Percentiles rank a stretch among this genome's conserved stretches.
Evolutionary conservation across 2,329 filamentous ascomycete species (phyloP).

Genomic region (Arthrobotrys entomopaga): DNA sequence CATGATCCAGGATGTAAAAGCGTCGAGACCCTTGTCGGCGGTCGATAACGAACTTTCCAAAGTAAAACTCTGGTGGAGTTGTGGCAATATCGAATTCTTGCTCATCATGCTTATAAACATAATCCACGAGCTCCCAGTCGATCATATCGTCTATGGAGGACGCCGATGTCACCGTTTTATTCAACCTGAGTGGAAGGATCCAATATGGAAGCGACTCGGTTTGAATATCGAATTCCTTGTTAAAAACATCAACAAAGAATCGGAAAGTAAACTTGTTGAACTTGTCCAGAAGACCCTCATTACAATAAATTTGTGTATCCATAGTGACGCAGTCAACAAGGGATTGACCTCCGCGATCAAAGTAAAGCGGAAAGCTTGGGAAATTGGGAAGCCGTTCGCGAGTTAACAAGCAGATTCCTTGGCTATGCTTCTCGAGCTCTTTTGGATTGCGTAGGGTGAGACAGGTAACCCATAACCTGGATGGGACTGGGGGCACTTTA

Average conservation of each 20-base stretch:
- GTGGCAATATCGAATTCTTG: constrained; percentile 63
- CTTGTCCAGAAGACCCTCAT: constrained; percentile 64
- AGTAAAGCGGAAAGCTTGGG: constrained; percentile 76
- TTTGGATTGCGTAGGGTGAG: constrained; percentile 70
- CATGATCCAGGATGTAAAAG: constrained; percentile 68
- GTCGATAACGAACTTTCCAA: constrained; percentile 69
- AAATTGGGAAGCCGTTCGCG: constrained; percentile 72
- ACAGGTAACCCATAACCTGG: constrained; percentile 39
- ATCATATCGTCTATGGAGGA: constrained; percentile 62
- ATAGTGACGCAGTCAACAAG: constrained; percentile 67
- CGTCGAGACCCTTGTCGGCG: constrained; percentile 73
- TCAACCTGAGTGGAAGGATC: constrained; percentile 70
- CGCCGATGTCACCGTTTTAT: constrained; percentile 40
- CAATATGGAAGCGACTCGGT: constrained; percentile 80
- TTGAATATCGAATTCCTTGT: constrained; percentile 79
- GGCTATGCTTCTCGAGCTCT: constrained; percentile 70
- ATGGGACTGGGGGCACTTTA: constrained; percentile 61
- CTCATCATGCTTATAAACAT: constrained; percentile 61
- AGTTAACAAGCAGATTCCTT: constrained; percentile 76
- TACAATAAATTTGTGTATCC: constrained; percentile 63
- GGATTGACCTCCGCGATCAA: constrained; percentile 72
- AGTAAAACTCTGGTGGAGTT: constrained; percentile 66
- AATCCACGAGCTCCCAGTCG: constrained; percentile 71
- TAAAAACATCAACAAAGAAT: constrained; percentile 85
- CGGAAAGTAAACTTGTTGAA: constrained; percentile 79